phyloP scores from a whole-genome alignment of 164 flowering plant species.

The Vitis cinerea region DNA sequence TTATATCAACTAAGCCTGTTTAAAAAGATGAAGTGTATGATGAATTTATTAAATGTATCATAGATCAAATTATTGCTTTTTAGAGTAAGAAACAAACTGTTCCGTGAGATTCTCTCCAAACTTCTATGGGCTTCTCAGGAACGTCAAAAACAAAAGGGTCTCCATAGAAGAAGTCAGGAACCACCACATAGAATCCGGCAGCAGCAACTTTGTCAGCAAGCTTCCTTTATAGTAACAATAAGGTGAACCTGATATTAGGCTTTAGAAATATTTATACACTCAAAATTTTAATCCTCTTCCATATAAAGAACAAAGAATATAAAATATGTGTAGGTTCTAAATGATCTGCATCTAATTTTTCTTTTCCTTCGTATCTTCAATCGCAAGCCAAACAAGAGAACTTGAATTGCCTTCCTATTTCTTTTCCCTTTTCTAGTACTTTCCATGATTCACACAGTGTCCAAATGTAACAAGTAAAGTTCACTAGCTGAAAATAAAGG shows the following conservation, averaged over 20 bases:
- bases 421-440: too few species aligned
- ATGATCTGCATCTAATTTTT: too few species aligned
- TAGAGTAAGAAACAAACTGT: conserved; percentile 15
- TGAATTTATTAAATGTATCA: not conserved
- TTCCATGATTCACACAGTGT: too few species aligned
- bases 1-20: not conserved
- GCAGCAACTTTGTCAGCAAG: conserved; percentile 51
- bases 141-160: conserved; percentile 24
- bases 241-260: not conserved
- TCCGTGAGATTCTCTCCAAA: conserved; percentile 26
- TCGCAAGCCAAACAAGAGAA: too few species aligned
- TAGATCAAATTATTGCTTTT: not conserved
- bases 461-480: too few species aligned
- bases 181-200: conserved; percentile 38
- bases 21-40: not conserved
- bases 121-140: conserved; percentile 21
- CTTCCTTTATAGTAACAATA: conserved; percentile 19
- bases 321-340: too few species aligned
- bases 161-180: conserved; percentile 40
- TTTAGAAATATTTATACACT: too few species aligned
- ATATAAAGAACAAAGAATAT: too few species aligned
- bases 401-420: too few species aligned
- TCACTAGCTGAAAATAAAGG: too few species aligned
- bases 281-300: too few species aligned
- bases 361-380: too few species aligned